Base-by-base conservation (phyloP, 1,284 basidiomycete genomes). In the Ceratobasidium sp. region DNA sequence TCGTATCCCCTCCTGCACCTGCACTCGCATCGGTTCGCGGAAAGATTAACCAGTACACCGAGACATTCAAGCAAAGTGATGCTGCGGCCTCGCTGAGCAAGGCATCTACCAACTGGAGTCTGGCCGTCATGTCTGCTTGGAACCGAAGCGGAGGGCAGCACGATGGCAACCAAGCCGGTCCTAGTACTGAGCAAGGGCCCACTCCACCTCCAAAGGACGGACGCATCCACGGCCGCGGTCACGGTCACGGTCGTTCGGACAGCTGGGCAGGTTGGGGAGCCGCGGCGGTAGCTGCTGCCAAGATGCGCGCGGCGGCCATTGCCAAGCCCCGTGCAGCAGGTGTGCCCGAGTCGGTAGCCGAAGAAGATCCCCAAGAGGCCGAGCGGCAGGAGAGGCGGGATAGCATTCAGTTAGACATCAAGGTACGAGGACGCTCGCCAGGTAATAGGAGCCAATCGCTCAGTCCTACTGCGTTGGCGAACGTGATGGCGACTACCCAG, bases 61-160 rank as follows among this genome's bases (percentile, higher is more conserved):
- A 71, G 45, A 54, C 70, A 13, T 67, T 72, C 57, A 67, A 68
- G 25, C 56, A 65, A 29, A 71, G 71, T 35, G 71, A 72, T 67
- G 31, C 71, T 13, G 71, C 70, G 29, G 71, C 71, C 10, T 45
- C 56, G 20, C 22, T 72, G 27, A 60, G 54, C 60, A 72, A 72
- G 52, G 67, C 67, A 12, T 57, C 64, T n/a, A 72, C 71, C 6
- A 72, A 72, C 29, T 71, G 52, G 69, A 71, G 60, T 32, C 56
- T 69, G 34, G 70, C 62, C 6, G 71, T 71, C 7, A 54, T 72
- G 56, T 60, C 72, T 29, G 60, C 69, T 10, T 72, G 69, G 69
- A 68, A 71, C 43, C 42, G 58, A 29, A 54, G 58, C 38, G 45
- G 45, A n/a, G 47, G 50, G 1, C 49, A 52, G 7, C n/a, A 32